A percentile compares a stretch with the other conserved stretches of the same genome.
Conservation (phyloP, 2,329 filamentous ascomycete genomes). For the Aureobasidium sp. region DNA sequence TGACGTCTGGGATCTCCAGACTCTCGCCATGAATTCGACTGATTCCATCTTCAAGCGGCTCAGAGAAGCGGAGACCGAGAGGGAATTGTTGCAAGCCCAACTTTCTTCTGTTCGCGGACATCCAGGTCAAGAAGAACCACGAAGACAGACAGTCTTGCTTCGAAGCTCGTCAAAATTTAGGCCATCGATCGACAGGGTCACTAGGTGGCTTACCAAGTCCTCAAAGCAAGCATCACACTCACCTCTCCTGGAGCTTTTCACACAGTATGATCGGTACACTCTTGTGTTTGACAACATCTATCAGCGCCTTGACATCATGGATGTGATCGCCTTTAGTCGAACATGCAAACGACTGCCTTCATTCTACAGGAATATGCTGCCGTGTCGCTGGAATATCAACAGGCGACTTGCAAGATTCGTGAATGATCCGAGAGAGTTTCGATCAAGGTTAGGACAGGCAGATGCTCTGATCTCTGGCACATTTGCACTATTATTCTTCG, state of each 20-base stretch:
- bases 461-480: slow-evolving; percentile 15
- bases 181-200: not conserved
- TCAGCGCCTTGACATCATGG: not conserved
- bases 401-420: slow-evolving; percentile 10
- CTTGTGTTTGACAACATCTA: slow-evolving; percentile 6
- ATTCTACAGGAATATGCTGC: slow-evolving; percentile 5
- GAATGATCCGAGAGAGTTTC: slow-evolving; percentile 3
- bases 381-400: slow-evolving; percentile 13
- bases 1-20: not conserved
- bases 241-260: slow-evolving; percentile 4
- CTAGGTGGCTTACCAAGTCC: not conserved
- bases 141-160: not conserved
- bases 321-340: not conserved
- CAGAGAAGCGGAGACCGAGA: not conserved
- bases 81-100: not conserved
- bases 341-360: slow-evolving; percentile 7
- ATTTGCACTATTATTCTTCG: slow-evolving; percentile 14
- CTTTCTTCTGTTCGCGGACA: not conserved
- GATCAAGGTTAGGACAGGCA: not conserved
- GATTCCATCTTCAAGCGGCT: not conserved
- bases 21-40: not conserved
- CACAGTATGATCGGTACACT: not conserved
- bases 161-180: not conserved
- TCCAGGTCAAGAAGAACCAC: not conserved
- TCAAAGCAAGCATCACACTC: not conserved